These are phyloP conservation scores for Cylindrodendrum hubeiense DNA, from an alignment of 2,329 filamentous ascomycete species.

Conservation along the genomic window DNA sequence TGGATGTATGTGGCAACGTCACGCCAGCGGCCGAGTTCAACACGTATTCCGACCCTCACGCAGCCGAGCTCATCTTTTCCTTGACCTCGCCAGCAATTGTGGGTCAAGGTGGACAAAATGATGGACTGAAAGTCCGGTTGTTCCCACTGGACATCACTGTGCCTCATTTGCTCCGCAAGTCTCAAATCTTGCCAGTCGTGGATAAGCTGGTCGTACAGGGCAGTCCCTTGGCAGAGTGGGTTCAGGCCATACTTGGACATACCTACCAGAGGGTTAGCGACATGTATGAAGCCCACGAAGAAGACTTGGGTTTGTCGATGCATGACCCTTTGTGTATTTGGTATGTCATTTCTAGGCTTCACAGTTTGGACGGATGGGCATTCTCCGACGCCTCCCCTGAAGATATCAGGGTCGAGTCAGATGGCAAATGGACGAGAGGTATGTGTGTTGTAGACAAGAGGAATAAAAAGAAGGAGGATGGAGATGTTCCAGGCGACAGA, in stretches of 20 bases:
- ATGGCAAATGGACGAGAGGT: neutral
- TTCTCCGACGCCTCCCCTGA: neutral
- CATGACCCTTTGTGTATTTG: neutral
- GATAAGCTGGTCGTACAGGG: neutral
- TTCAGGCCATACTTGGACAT: no score
- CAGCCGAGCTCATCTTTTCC: conserved; percentile 61
- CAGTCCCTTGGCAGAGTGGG: neutral
- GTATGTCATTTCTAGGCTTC: neutral
- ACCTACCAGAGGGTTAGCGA: neutral
- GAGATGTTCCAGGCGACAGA: no score
- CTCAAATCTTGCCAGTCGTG: neutral
- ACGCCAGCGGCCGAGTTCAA: conserved; percentile 89
- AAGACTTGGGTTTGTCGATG: neutral
- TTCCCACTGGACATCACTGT: neutral
- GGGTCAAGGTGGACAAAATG: neutral
- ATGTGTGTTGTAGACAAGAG: neutral
- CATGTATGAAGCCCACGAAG: neutral
- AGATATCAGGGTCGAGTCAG: neutral
- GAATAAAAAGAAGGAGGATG: neutral
- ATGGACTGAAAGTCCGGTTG: neutral
- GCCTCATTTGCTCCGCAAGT: neutral
- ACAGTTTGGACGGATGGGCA: no score
- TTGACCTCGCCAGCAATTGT: neutral
- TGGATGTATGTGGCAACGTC: conserved; percentile 81
- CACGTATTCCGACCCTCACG: conserved; percentile 81